Conservation (phyloP, 192 early-diverging fungal genomes). For the Backusella macrospora region DNA sequence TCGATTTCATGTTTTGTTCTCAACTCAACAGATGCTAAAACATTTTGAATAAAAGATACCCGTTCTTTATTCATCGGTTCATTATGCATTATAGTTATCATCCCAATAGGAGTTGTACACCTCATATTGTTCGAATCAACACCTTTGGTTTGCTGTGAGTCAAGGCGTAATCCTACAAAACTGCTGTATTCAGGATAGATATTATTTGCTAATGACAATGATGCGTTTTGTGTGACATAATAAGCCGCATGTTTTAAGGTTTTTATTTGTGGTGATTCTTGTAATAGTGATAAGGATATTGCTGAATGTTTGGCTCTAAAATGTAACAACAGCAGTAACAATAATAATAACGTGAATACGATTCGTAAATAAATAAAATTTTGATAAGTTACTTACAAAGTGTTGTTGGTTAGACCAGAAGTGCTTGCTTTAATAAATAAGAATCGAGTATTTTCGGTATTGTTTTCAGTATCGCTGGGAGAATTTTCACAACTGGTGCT, state of each 20-base stretch:
- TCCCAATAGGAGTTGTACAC: slow-evolving; percentile 34
- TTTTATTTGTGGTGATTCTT: slow-evolving; percentile 18
- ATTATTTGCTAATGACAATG: background rate
- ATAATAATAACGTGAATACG: background rate
- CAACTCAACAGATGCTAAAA: slow-evolving; percentile 39
- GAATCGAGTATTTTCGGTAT: background rate
- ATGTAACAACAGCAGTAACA: background rate
- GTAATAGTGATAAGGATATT: slow-evolving; percentile 13
- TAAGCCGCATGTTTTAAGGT: slow-evolving; percentile 9
- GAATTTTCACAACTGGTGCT: background rate
- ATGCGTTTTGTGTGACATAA: slow-evolving; percentile 4
- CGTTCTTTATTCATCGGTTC: slow-evolving; percentile 36
- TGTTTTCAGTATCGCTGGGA: background rate
- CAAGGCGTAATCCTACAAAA: slow-evolving; percentile 46
- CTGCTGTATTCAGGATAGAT: slow-evolving; percentile 26
- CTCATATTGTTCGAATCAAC: background rate
- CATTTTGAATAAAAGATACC: slow-evolving; percentile 26
- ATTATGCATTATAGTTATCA: slow-evolving; percentile 45
- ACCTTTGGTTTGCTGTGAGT: slow-evolving; percentile 30
- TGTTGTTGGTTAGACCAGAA: background rate
- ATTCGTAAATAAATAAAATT: background rate
- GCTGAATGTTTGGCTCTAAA: slow-evolving; percentile 5
- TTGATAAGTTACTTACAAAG: slow-evolving; percentile 1
- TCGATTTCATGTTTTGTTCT: slow-evolving; percentile 48
- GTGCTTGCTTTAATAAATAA: slow-evolving; percentile 14